Evolutionary conservation across 306 rosid species (phyloP).

Genomic region (Castanea sativa): DNA sequence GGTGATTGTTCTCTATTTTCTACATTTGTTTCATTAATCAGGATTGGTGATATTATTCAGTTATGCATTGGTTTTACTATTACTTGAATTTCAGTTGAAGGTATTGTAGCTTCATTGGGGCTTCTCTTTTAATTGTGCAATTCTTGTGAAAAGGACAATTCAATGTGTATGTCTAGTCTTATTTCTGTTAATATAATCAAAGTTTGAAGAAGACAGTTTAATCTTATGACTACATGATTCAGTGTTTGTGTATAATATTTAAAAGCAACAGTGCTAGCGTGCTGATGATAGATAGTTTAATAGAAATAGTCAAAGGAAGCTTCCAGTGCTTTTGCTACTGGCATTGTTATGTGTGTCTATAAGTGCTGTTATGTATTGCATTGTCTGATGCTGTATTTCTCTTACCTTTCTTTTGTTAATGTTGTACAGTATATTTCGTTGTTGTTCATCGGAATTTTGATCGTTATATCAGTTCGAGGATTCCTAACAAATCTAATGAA

Average conservation of each 20-base stretch:
- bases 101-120: not conserved
- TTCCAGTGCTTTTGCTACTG: not conserved
- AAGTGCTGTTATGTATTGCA: not conserved
- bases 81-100: not conserved
- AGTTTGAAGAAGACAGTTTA: not conserved
- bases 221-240: not conserved
- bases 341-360: not conserved
- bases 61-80: not conserved
- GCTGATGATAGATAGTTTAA: not conserved
- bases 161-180: not conserved
- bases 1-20: not conserved
- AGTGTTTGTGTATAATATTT: not conserved
- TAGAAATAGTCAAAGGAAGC: not conserved
- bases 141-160: not conserved
- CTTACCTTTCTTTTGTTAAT: conserved; percentile 14
- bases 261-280: not conserved
- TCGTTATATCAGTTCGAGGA: conserved; percentile 93
- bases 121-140: not conserved
- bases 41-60: not conserved
- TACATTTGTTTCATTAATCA: not conserved
- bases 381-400: conserved; percentile 16
- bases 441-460: conserved; percentile 86
- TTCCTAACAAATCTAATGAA: conserved; percentile 96
- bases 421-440: conserved; percentile 82
- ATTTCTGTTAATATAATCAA: not conserved